A percentile compares a stretch with the other conserved stretches of the same genome.
These are phyloP conservation scores for Lagenidium giganteum DNA, from an alignment of 352 stramenopile species.

Conservation along the genomic window DNA sequence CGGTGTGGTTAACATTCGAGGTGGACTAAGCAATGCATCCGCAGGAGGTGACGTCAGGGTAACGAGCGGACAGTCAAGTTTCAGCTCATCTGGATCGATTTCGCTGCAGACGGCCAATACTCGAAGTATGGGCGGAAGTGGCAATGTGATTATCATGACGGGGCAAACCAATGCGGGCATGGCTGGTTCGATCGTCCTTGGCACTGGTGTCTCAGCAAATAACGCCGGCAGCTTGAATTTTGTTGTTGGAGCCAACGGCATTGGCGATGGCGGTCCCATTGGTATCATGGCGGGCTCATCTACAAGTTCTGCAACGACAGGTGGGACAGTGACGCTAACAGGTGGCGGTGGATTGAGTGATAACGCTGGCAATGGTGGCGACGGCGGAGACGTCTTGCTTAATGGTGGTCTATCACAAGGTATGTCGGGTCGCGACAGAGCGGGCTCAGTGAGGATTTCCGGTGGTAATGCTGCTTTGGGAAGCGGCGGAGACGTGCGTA, in stretches of 20 bases:
- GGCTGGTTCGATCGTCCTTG: conserved; percentile 36
- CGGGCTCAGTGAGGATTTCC: conserved; percentile 39
- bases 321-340: conserved; percentile 38
- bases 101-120: conserved; percentile 28
- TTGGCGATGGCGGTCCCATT: conserved; percentile 49
- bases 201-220: conserved; percentile 34
- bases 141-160: conserved; percentile 25
- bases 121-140: conserved; percentile 34
- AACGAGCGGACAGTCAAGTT: conserved; percentile 30
- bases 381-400: conserved; percentile 49
- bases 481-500: conserved; percentile 34
- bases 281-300: conserved; percentile 43
- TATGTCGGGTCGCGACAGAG: conserved; percentile 42
- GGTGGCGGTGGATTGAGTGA: conserved; percentile 54
- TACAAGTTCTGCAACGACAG: conserved; percentile 35
- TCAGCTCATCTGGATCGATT: conserved; percentile 41
- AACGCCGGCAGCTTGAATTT: conserved; percentile 32
- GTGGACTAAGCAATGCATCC: conserved; percentile 13
- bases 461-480: conserved; percentile 47
- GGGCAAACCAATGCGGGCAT: conserved; percentile 29
- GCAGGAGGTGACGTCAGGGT: conserved; percentile 15
- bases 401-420: conserved; percentile 47
- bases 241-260: conserved; percentile 29
- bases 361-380: conserved; percentile 65
- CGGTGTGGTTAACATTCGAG: conserved; percentile 12